Conservation (phyloP, 73 alveolate genomes). For the Urostyla sp. region DNA sequence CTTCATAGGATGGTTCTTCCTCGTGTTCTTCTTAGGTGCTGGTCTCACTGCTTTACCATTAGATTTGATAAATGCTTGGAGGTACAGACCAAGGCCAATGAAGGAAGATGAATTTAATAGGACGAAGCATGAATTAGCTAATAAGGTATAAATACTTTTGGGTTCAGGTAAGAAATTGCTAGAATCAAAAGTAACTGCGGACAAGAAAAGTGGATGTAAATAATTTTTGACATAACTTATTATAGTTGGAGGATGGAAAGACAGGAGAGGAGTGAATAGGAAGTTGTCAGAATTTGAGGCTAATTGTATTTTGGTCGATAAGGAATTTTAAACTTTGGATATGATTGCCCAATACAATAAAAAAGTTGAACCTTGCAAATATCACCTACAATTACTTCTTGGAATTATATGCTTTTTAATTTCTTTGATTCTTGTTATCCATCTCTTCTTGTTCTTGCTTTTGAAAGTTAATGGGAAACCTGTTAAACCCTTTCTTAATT, state of each 20-base stretch:
- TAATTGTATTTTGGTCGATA: slow-evolving; percentile 45
- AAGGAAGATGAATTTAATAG: slow-evolving; percentile 62
- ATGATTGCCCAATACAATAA: slow-evolving; percentile 23
- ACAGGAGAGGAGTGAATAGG: slow-evolving; percentile 42
- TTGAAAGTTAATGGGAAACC: slow-evolving; percentile 64
- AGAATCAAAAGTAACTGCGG: slow-evolving; percentile 47
- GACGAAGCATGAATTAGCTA: slow-evolving; percentile 62
- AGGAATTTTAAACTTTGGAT: slow-evolving; percentile 49
- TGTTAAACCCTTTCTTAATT: slow-evolving; percentile 81
- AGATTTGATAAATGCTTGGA: slow-evolving; percentile 75
- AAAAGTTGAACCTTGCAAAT: slow-evolving; percentile 73
- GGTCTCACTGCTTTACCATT: slow-evolving; percentile 89
- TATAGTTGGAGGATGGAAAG: slow-evolving; percentile 53
- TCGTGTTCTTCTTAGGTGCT: slow-evolving; percentile 83
- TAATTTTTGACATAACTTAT: not conserved
- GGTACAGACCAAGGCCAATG: slow-evolving; percentile 79
- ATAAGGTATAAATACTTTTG: slow-evolving; percentile 67
- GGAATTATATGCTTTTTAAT: slow-evolving; percentile 66
- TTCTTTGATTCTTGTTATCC: slow-evolving; percentile 76
- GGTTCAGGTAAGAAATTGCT: slow-evolving; percentile 50
- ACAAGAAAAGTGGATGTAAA: slow-evolving; percentile 39
- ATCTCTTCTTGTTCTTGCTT: slow-evolving; percentile 61
- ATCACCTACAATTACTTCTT: slow-evolving; percentile 60
- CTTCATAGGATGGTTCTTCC: slow-evolving; percentile 80
- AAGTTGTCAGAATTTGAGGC: slow-evolving; percentile 57